A percentile compares a stretch with the other conserved stretches of the same genome.
Conservation (phyloP, 352 stramenopile species). For the Phytophthora idaei region DNA sequence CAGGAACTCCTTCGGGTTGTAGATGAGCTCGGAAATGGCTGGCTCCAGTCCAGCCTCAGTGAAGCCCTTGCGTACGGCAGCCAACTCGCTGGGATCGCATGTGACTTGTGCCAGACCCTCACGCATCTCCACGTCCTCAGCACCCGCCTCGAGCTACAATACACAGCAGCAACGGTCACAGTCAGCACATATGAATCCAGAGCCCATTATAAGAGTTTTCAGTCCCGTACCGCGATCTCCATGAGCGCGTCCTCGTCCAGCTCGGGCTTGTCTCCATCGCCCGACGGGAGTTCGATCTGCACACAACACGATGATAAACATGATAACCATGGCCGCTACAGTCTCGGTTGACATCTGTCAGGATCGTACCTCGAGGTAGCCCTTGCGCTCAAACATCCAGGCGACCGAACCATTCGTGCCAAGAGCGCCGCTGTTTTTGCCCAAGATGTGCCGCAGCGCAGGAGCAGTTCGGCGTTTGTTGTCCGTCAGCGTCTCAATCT, state of each 20-base stretch:
- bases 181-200: background rate
- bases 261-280: slow-evolving; percentile 9
- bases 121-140: slow-evolving; percentile 72
- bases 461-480: slow-evolving; percentile 85
- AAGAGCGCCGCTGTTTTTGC: slow-evolving; percentile 69
- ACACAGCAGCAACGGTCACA: slow-evolving; percentile 8
- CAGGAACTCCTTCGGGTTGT: slow-evolving; percentile 83
- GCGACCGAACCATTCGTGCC: slow-evolving; percentile 81
- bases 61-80: slow-evolving; percentile 63
- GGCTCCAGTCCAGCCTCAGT: slow-evolving; percentile 60
- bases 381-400: slow-evolving; percentile 89
- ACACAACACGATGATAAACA: slow-evolving; percentile 11
- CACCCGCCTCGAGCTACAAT: slow-evolving; percentile 66
- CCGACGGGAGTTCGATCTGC: slow-evolving; percentile 50
- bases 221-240: slow-evolving; percentile 59
- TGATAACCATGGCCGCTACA: background rate
- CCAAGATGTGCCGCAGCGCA: slow-evolving; percentile 75
- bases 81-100: slow-evolving; percentile 71
- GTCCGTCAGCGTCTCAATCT: slow-evolving; percentile 88
- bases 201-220: background rate
- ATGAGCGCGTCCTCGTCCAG: slow-evolving; percentile 79
- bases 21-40: slow-evolving; percentile 79
- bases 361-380: slow-evolving; percentile 70
- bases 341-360: background rate
- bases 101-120: slow-evolving; percentile 71